These are phyloP conservation scores for Chondrostereum purpureum DNA, from an alignment of 1,284 basidiomycete genomes.

Conservation along the genomic window DNA sequence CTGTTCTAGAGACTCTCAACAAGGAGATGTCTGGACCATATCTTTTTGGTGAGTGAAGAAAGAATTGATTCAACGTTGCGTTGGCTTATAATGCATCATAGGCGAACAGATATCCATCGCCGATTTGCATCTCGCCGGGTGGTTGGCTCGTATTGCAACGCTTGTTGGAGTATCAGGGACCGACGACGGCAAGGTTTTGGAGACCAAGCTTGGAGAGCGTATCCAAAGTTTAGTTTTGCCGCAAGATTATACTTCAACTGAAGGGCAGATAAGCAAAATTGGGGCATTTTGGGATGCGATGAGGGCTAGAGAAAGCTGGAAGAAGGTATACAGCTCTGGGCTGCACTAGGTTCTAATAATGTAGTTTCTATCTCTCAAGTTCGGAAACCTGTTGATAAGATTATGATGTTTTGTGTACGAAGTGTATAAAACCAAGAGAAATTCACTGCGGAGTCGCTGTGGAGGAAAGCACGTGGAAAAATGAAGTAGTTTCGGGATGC, in stretches of 20 bases:
- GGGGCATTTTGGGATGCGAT: slow-evolving; percentile 64
- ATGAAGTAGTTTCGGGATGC: too few relatives aligned
- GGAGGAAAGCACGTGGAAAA: too few relatives aligned
- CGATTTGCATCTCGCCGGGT: slow-evolving; percentile 76
- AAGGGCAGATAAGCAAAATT: slow-evolving; percentile 36
- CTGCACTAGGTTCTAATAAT: slow-evolving; percentile 38
- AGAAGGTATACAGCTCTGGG: slow-evolving; percentile 50
- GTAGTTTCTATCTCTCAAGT: too few relatives aligned
- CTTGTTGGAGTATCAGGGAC: slow-evolving; percentile 46
- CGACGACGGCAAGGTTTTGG: slow-evolving; percentile 43
- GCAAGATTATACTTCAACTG: slow-evolving; percentile 18
- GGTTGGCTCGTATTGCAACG: slow-evolving; percentile 60
- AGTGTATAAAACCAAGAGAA: too few relatives aligned
- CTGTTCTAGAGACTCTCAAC: slow-evolving; percentile 34
- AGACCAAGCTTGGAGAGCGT: slow-evolving; percentile 44
- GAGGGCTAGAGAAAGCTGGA: slow-evolving; percentile 61
- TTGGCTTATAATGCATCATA: slow-evolving; percentile 26
- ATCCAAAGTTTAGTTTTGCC: slow-evolving; percentile 37
- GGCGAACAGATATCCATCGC: slow-evolving; percentile 75
- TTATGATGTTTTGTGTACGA: too few relatives aligned
- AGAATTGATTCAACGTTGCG: slow-evolving; percentile 27
- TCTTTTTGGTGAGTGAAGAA: slow-evolving; percentile 48
- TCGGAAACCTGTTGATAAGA: too few relatives aligned
- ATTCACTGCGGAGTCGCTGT: too few relatives aligned
- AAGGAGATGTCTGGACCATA: slow-evolving; percentile 66